Percentiles rank a stretch among this genome's conserved stretches.
phyloP scores from a whole-genome alignment of 768 basidiomycete genomes.

The Coprinopsis strossmayeri region DNA sequence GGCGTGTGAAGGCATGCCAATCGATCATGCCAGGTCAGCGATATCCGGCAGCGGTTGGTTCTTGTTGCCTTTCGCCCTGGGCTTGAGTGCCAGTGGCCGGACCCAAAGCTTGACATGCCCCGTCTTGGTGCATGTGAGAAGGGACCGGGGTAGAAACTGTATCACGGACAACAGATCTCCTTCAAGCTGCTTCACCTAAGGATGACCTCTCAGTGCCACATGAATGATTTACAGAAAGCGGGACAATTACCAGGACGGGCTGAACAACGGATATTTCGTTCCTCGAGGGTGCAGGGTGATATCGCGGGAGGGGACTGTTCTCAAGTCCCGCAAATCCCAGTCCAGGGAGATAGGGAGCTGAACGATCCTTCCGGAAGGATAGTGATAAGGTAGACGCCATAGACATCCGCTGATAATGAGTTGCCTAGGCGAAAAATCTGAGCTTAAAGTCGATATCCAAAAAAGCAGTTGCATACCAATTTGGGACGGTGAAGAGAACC shows the following conservation, averaged over 20 bases:
- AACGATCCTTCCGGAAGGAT: slow-evolving; percentile 57
- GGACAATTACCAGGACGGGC: slow-evolving; percentile 70
- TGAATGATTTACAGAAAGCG: no score
- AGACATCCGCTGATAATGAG: slow-evolving; percentile 67
- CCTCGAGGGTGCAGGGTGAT: slow-evolving; percentile 85
- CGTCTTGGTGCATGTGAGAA: slow-evolving; percentile 73
- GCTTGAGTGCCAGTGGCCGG: slow-evolving; percentile 52
- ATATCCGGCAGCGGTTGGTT: slow-evolving; percentile 13
- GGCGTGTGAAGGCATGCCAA: no score
- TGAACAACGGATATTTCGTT: slow-evolving; percentile 89
- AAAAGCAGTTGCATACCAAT: slow-evolving; percentile 19
- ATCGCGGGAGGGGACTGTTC: slow-evolving; percentile 40
- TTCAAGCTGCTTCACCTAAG: slow-evolving; percentile 75
- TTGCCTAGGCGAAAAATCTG: slow-evolving; percentile 24
- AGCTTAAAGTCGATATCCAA: not conserved
- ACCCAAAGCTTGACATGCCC: slow-evolving; percentile 85
- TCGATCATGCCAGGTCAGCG: slow-evolving; percentile 22
- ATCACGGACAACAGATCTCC: slow-evolving; percentile 70
- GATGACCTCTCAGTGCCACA: not conserved
- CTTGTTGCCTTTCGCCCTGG: slow-evolving; percentile 24
- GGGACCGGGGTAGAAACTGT: slow-evolving; percentile 68
- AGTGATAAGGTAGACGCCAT: slow-evolving; percentile 61
- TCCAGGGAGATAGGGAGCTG: slow-evolving; percentile 49
- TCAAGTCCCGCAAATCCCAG: slow-evolving; percentile 30
- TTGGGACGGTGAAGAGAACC: slow-evolving; percentile 88